Conservation (phyloP, 164 flowering plant species). For the Vitis riparia region DNA sequence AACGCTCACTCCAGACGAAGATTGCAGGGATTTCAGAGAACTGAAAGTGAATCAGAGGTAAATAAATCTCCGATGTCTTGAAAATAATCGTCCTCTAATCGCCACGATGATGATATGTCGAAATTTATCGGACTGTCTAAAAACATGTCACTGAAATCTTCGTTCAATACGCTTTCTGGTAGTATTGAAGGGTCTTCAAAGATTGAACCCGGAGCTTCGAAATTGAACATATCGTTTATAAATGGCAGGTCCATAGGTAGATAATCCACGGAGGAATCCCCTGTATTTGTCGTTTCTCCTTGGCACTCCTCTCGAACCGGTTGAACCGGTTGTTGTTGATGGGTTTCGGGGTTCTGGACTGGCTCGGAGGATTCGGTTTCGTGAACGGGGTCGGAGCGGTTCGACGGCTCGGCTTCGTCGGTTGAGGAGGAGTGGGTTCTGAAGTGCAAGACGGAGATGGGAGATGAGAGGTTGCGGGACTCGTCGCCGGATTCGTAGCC, state of each 20-base stretch:
- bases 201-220: slow-evolving; percentile 14
- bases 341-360: slow-evolving; percentile 7
- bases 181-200: slow-evolving; percentile 23
- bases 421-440: slow-evolving; percentile 7
- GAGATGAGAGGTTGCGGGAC: slow-evolving; percentile 48
- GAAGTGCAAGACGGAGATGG: slow-evolving; percentile 66
- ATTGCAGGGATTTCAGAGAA: slow-evolving; percentile 9
- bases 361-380: not conserved
- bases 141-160: slow-evolving; percentile 27
- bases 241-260: slow-evolving; percentile 29
- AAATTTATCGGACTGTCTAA: slow-evolving; percentile 21
- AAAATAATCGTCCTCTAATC: slow-evolving; percentile 45
- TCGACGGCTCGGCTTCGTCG: slow-evolving; percentile 14
- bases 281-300: slow-evolving; percentile 9
- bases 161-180: slow-evolving; percentile 6
- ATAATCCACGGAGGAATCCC: slow-evolving; percentile 19
- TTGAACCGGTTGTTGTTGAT: slow-evolving; percentile 1
- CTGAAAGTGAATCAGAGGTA: slow-evolving; percentile 32
- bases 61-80: slow-evolving; percentile 40
- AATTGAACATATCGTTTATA: slow-evolving; percentile 35
- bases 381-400: no score
- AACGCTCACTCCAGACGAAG: not conserved
- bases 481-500: slow-evolving; percentile 61
- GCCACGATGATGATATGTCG: slow-evolving; percentile 11
- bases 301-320: slow-evolving; percentile 10